phyloP scores from a whole-genome alignment of 768 basidiomycete species.

The Gautieria morchelliformis region DNA sequence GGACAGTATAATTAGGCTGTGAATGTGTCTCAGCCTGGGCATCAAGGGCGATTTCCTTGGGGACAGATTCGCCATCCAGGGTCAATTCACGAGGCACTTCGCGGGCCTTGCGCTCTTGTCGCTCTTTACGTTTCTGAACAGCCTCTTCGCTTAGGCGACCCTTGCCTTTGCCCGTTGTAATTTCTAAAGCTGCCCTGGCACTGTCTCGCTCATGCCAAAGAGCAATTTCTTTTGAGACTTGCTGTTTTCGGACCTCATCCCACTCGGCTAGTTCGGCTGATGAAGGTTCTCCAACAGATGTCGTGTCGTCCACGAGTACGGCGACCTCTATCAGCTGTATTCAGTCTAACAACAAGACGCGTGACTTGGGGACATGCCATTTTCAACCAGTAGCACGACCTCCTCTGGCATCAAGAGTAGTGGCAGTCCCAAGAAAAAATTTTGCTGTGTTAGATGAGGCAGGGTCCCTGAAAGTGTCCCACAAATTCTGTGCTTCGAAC shows the following conservation, averaged over 20 bases:
- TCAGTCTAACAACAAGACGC: neutral
- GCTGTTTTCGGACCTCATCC: conserved; percentile 39
- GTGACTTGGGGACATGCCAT: conserved; percentile 39
- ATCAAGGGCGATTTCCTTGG: conserved; percentile 8
- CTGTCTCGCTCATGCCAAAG: conserved; percentile 39
- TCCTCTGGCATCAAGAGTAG: conserved; percentile 86
- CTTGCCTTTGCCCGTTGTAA: conserved; percentile 13
- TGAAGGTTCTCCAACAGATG: conserved; percentile 44
- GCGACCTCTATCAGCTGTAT: conserved; percentile 48
- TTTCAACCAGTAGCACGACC: conserved; percentile 75
- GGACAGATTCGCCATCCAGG: neutral
- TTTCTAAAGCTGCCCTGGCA: conserved; percentile 27
- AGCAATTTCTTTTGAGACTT: conserved; percentile 38
- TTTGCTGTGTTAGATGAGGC: conserved; percentile 92
- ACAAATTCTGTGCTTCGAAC: conserved; percentile 73
- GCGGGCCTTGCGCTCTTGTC: conserved; percentile 36
- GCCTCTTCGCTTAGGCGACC: conserved; percentile 46
- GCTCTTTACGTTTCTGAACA: conserved; percentile 58
- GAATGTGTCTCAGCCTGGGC: conserved; percentile 2
- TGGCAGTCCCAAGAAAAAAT: conserved; percentile 91
- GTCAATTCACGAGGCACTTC: conserved; percentile 11
- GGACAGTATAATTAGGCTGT: conserved; percentile 37
- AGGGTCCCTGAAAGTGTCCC: conserved; percentile 85
- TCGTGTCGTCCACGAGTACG: conserved; percentile 63
- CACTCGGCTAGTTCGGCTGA: conserved; percentile 40